Base-by-base conservation (phyloP, 73 alveolate species). In the Paramecium caudatum region DNA sequence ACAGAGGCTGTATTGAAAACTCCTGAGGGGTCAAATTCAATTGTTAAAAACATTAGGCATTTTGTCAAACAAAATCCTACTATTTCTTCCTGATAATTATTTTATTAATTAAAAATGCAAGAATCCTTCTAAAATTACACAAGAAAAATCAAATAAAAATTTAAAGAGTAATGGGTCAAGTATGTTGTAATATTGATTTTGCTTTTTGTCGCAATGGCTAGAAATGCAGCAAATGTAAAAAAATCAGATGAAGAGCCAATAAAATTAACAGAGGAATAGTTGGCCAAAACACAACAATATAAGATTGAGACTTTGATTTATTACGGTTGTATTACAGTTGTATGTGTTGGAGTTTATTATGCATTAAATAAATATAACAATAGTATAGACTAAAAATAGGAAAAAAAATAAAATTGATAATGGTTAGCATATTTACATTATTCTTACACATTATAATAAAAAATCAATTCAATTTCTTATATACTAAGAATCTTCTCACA, bases 401-500 rank as follows among this genome's bases (percentile, higher is more conserved):
- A n/a, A n/a, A n/a, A n/a, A n/a, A n/a, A n/a, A n/a, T n/a, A n/a
- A n/a, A n/a, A n/a, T n/a, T n/a, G n/a, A n/a, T n/a, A n/a, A n/a
- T n/a, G n/a, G n/a, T n/a, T n/a, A n/a, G n/a, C n/a, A n/a, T n/a
- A n/a, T n/a, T n/a, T n/a, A n/a, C n/a, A n/a, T n/a, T n/a, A n/a
- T n/a, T n/a, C n/a, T n/a, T n/a, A n/a, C n/a, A n/a, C n/a, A n/a
- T n/a, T n/a, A n/a, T n/a, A n/a, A n/a, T n/a, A n/a, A 3, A 65
- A 65, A 27, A 37, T 74, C 88, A 74, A 19, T 37, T 43, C 32
- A 74, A 39, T 74, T 74, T 74, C 32, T 43, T 74, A 74, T 74
- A 74, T 16, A 74, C 30, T 37, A 74, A 41, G 43, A 12, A 74
- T 74, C 88, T 74, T 74, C 88, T 37, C 16, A 74, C 47, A 74